These are phyloP conservation scores for Pythium phragmiticola DNA, from an alignment of 352 stramenopile genomes.

Conservation along the genomic window DNA sequence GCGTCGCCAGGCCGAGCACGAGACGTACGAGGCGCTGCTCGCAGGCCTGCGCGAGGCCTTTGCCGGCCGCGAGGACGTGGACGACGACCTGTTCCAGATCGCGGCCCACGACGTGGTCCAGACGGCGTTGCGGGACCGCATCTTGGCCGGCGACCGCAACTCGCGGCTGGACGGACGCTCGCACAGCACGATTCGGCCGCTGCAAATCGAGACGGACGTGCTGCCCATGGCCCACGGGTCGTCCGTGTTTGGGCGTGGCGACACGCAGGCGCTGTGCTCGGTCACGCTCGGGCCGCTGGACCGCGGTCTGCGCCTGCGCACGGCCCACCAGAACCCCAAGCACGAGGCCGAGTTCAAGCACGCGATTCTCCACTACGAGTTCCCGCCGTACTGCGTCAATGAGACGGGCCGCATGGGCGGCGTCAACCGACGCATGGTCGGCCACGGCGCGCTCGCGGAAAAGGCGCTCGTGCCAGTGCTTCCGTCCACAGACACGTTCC, in stretches of 20 bases:
- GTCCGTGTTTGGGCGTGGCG: constrained; percentile 82
- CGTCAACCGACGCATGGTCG: constrained; percentile 93
- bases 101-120: constrained; percentile 83
- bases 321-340: constrained; percentile 44
- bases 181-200: constrained; percentile 74
- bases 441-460: constrained; percentile 96
- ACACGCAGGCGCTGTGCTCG: constrained; percentile 90
- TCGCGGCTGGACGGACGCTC: constrained; percentile 86
- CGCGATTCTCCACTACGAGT: constrained; percentile 98
- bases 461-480: constrained; percentile 93
- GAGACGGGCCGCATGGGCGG: constrained; percentile 89
- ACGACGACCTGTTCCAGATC: constrained; percentile 55
- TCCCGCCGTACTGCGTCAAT: constrained; percentile 97
- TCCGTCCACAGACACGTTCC: constrained; percentile 91
- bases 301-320: constrained; percentile 67
- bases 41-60: constrained; percentile 56
- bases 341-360: constrained; percentile 58
- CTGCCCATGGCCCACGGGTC: constrained; percentile 90
- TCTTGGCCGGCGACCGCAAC: constrained; percentile 51
- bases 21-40: constrained; percentile 72
- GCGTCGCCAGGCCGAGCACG: constrained; percentile 65
- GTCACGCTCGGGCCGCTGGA: constrained; percentile 87
- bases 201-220: constrained; percentile 87
- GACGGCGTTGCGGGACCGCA: constrained; percentile 59
- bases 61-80: constrained; percentile 28